Percentiles rank a stretch among this genome's conserved stretches.
Evolutionary conservation across 345 rosid species (phyloP).

Genomic region (Mallotus nudiflorus): DNA sequence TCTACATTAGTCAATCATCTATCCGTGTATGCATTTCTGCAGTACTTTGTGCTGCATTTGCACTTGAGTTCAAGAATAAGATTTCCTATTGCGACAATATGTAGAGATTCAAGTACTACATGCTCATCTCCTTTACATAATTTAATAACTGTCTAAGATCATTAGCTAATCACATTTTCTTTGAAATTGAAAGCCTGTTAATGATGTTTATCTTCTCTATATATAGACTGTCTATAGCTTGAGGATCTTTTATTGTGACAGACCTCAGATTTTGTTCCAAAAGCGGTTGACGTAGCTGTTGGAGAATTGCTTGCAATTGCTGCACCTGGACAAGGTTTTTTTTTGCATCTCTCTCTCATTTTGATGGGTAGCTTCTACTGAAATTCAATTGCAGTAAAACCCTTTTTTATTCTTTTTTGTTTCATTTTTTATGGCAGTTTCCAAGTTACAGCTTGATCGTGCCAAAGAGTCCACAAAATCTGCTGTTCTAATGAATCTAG

Average conservation of each 20-base stretch:
- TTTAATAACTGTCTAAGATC: no score
- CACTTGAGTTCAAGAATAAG: background rate
- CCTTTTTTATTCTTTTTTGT: conserved; percentile 3
- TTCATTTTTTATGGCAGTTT: conserved; percentile 45
- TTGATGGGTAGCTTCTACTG: background rate
- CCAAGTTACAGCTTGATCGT: conserved; percentile 63
- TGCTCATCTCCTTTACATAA: no score
- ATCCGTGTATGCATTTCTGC: background rate
- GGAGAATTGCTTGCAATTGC: conserved; percentile 70
- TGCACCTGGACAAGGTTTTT: conserved; percentile 60
- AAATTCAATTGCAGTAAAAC: background rate
- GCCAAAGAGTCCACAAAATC: conserved; percentile 79
- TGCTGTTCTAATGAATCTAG: conserved; percentile 85
- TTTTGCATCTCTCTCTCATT: conserved; percentile 1
- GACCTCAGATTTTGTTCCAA: conserved; percentile 64
- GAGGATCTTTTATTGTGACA: conserved; percentile 34
- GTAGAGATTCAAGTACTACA: background rate
- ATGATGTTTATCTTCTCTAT: background rate
- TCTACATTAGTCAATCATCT: no score
- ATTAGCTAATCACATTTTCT: no score
- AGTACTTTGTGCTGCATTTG: background rate
- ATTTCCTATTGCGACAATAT: background rate
- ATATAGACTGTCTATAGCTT: background rate
- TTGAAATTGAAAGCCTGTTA: background rate
- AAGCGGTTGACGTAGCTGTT: conserved; percentile 66